Evolutionary conservation across 148 eudicot genomes (phyloP).

Genomic region (Fagopyrum tataricum): DNA sequence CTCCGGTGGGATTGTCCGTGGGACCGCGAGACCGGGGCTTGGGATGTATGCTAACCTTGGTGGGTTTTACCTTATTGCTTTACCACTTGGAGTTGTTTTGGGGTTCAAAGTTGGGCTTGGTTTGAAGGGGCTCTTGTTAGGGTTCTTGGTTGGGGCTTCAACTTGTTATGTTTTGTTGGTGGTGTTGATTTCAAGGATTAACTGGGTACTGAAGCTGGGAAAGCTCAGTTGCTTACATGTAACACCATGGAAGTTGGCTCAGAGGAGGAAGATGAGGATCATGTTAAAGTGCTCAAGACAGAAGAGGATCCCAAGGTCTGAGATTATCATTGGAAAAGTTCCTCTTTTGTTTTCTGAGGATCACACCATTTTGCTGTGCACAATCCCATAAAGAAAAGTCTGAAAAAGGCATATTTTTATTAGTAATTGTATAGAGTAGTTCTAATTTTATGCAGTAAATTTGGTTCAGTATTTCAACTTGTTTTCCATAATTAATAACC

Average conservation of each 20-base stretch:
- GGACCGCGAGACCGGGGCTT: slow-evolving; percentile 70
- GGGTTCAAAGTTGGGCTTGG: slow-evolving; percentile 59
- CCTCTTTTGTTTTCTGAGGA: background rate
- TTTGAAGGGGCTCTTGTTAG: slow-evolving; percentile 53
- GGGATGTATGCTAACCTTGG: slow-evolving; percentile 59
- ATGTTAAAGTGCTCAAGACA: background rate
- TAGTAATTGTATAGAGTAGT: too few relatives aligned
- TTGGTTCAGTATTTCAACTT: too few relatives aligned
- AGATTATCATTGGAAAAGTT: background rate
- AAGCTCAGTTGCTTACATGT: slow-evolving; percentile 46
- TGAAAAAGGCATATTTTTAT: too few relatives aligned
- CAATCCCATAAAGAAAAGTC: too few relatives aligned
- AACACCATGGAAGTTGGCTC: background rate
- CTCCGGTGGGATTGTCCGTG: slow-evolving; percentile 65
- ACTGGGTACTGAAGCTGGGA: slow-evolving; percentile 64
- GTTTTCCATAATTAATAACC: too few relatives aligned
- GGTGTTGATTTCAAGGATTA: slow-evolving; percentile 48
- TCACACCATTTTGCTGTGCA: background rate
- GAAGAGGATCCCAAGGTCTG: slow-evolving; percentile 6
- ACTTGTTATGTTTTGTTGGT: slow-evolving; percentile 47
- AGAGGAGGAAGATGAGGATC: background rate
- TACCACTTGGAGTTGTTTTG: slow-evolving; percentile 51
- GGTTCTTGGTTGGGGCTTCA: slow-evolving; percentile 56
- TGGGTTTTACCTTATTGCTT: slow-evolving; percentile 69
- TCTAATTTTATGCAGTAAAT: too few relatives aligned